Conservation (phyloP, 305 asterid genomes). For the Coffea humblotiana region DNA sequence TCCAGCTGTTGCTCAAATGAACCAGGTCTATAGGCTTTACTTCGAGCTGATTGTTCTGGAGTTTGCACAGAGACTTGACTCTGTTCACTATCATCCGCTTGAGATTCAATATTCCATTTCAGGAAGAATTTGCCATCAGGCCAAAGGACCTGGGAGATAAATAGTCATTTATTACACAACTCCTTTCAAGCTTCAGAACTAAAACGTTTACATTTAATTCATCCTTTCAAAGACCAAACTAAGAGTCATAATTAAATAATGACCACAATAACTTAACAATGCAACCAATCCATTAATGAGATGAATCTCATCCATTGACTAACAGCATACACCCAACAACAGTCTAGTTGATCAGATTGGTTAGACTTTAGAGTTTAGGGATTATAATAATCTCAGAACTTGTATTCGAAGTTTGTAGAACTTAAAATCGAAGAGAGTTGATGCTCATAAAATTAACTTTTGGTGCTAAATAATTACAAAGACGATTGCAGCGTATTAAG, state of each 20-base stretch:
- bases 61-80: constrained; percentile 39
- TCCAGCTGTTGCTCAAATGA: constrained; percentile 93
- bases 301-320: not conserved
- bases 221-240: not conserved
- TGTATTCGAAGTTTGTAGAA: not conserved
- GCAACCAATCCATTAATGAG: too few relatives aligned
- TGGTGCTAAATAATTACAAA: not conserved
- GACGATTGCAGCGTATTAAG: not conserved
- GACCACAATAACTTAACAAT: not conserved
- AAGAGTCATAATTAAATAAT: not conserved
- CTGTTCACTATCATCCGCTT: constrained; percentile 38
- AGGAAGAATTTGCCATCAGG: constrained; percentile 85
- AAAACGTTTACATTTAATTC: not conserved
- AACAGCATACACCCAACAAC: not conserved
- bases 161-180: constrained; percentile 25
- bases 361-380: not conserved
- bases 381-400: not conserved
- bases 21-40: constrained; percentile 53
- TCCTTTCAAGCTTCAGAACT: constrained; percentile 3
- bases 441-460: not conserved
- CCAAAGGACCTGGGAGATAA: constrained; percentile 74
- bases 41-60: constrained; percentile 39
- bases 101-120: constrained; percentile 46
- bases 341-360: not conserved
- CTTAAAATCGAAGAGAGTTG: not conserved